phyloP scores from a whole-genome alignment of 192 early-diverging fungal genomes.

The Jimgerdemannia lactiflua region DNA sequence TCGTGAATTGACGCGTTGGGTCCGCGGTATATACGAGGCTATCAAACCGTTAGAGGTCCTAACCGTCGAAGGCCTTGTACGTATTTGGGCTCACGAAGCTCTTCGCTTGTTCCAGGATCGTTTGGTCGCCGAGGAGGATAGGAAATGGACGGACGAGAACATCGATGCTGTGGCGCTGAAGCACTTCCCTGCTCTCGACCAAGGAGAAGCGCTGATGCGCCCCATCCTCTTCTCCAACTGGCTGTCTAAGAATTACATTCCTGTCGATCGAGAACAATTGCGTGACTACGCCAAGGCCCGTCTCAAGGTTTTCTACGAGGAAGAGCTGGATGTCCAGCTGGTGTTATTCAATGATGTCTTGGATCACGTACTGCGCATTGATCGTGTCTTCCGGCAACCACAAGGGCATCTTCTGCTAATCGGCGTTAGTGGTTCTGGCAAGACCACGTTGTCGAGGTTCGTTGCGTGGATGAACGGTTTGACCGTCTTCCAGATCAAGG shows the following conservation, averaged over 20 bases:
- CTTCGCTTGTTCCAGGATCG: slow-evolving; percentile 99
- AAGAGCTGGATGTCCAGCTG: slow-evolving; percentile 96
- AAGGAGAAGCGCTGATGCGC: slow-evolving; percentile 65
- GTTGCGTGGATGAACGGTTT: slow-evolving; percentile 99
- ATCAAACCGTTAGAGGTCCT: slow-evolving; percentile 81
- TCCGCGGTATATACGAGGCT: slow-evolving; percentile 95
- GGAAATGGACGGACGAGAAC: slow-evolving; percentile 86
- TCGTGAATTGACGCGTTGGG: slow-evolving; percentile 99
- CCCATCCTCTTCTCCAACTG: slow-evolving; percentile 99
- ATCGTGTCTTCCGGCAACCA: slow-evolving; percentile 96
- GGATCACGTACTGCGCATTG: slow-evolving; percentile 97
- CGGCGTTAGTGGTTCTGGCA: slow-evolving; percentile 96
- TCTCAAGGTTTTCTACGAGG: slow-evolving; percentile 98
- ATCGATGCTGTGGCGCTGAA: slow-evolving; percentile 80
- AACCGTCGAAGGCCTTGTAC: slow-evolving; percentile 80
- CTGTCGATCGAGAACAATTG: slow-evolving; percentile 85
- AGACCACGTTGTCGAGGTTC: slow-evolving; percentile 97
- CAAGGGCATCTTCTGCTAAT: slow-evolving; percentile 99
- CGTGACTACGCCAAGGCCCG: slow-evolving; percentile 93
- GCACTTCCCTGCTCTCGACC: slow-evolving; percentile 87
- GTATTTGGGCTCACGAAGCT: slow-evolving; percentile 98
- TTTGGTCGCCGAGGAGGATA: slow-evolving; percentile 83
- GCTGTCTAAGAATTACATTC: slow-evolving; percentile 90
- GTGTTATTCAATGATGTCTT: slow-evolving; percentile 98
- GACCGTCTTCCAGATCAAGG: slow-evolving; percentile 94